Evolutionary conservation across 2,329 filamentous ascomycete genomes (phyloP).

Genomic region (Verticillium nubilum): DNA sequence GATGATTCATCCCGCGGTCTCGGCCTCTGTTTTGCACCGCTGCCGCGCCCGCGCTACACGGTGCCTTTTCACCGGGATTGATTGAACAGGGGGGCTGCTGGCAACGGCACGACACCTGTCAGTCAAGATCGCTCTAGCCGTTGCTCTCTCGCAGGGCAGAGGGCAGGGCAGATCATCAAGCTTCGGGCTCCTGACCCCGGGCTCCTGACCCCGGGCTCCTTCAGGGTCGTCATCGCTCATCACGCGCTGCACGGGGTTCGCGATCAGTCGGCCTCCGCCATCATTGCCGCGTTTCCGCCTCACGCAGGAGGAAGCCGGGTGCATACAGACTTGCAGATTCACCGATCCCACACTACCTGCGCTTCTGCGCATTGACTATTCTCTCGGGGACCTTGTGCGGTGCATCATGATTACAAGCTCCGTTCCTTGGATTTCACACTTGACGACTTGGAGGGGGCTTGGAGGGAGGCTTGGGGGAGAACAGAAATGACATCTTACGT

Average conservation of each 20-base stretch:
- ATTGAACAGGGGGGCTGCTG: background rate
- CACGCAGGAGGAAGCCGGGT: background rate
- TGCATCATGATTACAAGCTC: background rate
- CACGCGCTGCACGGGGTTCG: background rate
- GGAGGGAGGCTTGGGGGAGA: too few relatives aligned
- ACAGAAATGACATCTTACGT: background rate
- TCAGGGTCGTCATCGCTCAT: background rate
- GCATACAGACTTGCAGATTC: background rate
- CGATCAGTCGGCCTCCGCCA: background rate
- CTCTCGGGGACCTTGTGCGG: background rate
- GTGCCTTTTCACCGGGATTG: too few relatives aligned
- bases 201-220: background rate
- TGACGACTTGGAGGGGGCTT: too few relatives aligned
- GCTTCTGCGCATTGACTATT: background rate
- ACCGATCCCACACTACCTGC: background rate
- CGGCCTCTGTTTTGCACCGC: background rate
- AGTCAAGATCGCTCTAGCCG: background rate
- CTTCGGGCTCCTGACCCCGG: background rate
- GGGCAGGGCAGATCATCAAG: background rate
- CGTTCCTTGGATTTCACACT: background rate
- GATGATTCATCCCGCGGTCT: background rate
- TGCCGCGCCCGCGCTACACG: background rate
- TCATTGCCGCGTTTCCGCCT: constrained; percentile 1
- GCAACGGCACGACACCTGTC: background rate
- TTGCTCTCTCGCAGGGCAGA: background rate